Conservation (phyloP, 2,329 filamentous ascomycete genomes). For the Pestalotiopsis fici region DNA sequence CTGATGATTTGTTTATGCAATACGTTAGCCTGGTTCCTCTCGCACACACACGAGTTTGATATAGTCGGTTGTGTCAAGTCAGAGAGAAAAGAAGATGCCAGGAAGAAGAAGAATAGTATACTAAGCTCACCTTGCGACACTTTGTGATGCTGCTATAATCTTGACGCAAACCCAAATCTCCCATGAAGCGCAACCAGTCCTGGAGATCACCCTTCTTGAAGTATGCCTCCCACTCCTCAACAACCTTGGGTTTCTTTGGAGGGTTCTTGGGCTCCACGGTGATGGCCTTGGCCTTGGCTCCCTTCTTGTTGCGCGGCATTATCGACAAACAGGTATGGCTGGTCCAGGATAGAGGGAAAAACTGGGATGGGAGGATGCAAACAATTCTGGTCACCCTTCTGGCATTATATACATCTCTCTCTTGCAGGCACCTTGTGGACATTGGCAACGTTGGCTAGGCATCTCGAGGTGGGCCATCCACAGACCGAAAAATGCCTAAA, state of each 20-base stretch:
- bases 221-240: constrained; percentile 25
- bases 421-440: no score
- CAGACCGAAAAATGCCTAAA: no score
- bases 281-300: background rate
- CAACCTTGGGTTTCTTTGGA: constrained; percentile 1
- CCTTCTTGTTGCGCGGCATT: background rate
- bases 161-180: constrained; percentile 40
- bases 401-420: no score
- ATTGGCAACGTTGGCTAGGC: no score
- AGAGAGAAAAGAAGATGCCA: background rate
- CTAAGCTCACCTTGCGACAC: constrained; percentile 40
- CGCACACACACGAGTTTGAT: background rate
- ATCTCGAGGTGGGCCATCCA: no score
- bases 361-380: no score
- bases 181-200: constrained; percentile 47
- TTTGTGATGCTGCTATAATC: constrained; percentile 42
- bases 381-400: no score
- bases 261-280: background rate
- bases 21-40: background rate
- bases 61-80: background rate
- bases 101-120: background rate
- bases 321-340: no score
- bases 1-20: constrained; percentile 24
- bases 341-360: background rate
- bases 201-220: constrained; percentile 25